These are phyloP conservation scores for Stephania cephalantha DNA, from an alignment of 164 flowering plant species.

Conservation along the genomic window DNA sequence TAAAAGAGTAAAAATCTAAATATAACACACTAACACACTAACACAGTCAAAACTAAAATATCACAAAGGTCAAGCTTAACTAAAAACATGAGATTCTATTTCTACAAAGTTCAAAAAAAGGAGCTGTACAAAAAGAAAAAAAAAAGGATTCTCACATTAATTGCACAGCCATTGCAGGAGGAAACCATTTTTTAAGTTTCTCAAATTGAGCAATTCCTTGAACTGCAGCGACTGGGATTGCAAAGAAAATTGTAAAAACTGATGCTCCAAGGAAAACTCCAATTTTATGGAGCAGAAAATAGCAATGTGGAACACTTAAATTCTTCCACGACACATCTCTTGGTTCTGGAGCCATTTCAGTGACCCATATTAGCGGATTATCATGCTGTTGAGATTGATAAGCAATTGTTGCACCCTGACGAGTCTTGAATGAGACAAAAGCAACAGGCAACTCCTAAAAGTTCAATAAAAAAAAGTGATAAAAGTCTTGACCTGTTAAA, in stretches of 20 bases:
- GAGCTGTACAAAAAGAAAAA: background rate
- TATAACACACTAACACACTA: too few species aligned
- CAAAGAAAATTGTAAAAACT: conserved; percentile 76
- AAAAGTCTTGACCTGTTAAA: background rate
- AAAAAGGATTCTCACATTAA: conserved; percentile 48
- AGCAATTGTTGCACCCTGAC: conserved; percentile 65
- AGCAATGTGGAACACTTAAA: conserved; percentile 40
- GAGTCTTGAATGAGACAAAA: conserved; percentile 73
- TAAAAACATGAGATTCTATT: background rate
- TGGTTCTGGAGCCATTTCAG: conserved; percentile 88
- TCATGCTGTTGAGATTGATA: conserved; percentile 78
- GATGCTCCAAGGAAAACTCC: conserved; percentile 47
- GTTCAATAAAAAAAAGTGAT: background rate
- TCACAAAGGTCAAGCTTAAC: background rate
- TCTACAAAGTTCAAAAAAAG: background rate
- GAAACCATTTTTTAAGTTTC: conserved; percentile 78
- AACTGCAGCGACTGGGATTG: conserved; percentile 81
- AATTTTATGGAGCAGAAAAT: conserved; percentile 43
- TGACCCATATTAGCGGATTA: conserved; percentile 71
- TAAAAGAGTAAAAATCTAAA: too few species aligned
- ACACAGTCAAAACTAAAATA: background rate
- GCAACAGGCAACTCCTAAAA: conserved; percentile 84
- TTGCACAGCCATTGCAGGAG: conserved; percentile 76
- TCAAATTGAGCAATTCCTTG: conserved; percentile 88
- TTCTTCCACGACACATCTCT: conserved; percentile 80